Evolutionary conservation across 202 grass and related monocot genomes (phyloP), one percentile per base, ranked within the genome.

Genomic region (Panicum virgatum): DNA sequence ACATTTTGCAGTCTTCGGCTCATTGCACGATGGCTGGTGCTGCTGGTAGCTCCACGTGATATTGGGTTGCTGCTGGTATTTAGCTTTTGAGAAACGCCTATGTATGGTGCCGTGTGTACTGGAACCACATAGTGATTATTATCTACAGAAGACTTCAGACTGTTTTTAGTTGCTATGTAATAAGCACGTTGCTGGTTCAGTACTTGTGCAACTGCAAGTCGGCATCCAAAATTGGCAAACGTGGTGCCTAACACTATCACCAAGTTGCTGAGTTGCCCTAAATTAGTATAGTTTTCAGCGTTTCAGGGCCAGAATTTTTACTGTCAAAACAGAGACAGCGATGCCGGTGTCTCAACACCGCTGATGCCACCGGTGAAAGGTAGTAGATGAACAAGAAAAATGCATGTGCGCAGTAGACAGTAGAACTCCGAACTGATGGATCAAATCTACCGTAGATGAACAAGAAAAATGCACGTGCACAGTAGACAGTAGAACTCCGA

Each of bases 201-300:
- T 83, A 66, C 43, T 58, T 56, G 1, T 38, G 46, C n/a, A 83
- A 57, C 7, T 58, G 46, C n/a, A 78, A 46, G n/a, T n/a, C n/a
- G n/a, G 57, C 16, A 50, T 18, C 5, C 19, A 16, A 51, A n/a
- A 42, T 19, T 62, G 61, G 45, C 20, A 12, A 58, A 22, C 34
- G 12, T 66, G 9, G 30, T 79, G 39, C 59, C 47, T 5, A 39
- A 52, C 1, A 12, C 8, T 3, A 7, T 12, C n/a, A 63, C 62
- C 23, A 42, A 76, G 20, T 9, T 60, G 14, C 9, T 46, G 3
- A 59, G 37, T 16, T 68, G 36, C 40, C 15, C 32, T 70, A 5
- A 75, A 51, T n/a, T n/a, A n/a, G n/a, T n/a, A n/a, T 29, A 45
- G 42, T 54, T 51, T 37, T 5, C 13, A 5, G 5, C 18, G 20